Conservation (phyloP, 148 eudicot genomes). For the Rhododendron ferrugineum region DNA sequence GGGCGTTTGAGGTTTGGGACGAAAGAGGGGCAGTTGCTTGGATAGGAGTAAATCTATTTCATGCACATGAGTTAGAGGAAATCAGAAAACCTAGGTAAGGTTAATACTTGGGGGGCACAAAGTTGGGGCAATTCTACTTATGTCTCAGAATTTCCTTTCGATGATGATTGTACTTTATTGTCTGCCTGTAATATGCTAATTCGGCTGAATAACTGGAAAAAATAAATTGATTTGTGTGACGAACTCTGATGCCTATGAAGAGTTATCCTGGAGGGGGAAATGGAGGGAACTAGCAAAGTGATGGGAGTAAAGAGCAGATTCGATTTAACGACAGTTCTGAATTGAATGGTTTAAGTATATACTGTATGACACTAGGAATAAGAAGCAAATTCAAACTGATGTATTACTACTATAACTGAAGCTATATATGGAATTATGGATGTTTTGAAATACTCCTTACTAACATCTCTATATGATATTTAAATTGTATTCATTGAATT, state of each 20-base stretch:
- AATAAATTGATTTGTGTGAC: not conserved
- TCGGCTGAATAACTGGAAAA: not conserved
- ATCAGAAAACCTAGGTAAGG: not conserved
- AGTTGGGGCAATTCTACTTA: not conserved
- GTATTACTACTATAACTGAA: not conserved
- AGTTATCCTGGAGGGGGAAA: not conserved
- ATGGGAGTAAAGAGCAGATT: not conserved
- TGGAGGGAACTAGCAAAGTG: not conserved
- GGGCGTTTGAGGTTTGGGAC: constrained; percentile 13
- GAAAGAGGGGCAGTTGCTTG: constrained; percentile 22
- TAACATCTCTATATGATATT: not conserved
- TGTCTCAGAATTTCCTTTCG: not conserved
- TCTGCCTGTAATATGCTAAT: not conserved
- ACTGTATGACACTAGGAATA: not conserved
- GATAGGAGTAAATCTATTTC: constrained; percentile 2
- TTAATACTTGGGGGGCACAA: too few species aligned
- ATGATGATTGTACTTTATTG: not conserved
- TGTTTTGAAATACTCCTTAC: not conserved
- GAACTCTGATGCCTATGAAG: not conserved
- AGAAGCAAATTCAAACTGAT: not conserved
- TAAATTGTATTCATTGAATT: not conserved
- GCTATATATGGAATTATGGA: not conserved
- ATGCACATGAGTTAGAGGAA: not conserved
- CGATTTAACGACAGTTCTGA: not conserved
- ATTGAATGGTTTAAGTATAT: not conserved